Conservation (phyloP, 352 stramenopile genomes). For the Halophytophthora polymorphica region DNA sequence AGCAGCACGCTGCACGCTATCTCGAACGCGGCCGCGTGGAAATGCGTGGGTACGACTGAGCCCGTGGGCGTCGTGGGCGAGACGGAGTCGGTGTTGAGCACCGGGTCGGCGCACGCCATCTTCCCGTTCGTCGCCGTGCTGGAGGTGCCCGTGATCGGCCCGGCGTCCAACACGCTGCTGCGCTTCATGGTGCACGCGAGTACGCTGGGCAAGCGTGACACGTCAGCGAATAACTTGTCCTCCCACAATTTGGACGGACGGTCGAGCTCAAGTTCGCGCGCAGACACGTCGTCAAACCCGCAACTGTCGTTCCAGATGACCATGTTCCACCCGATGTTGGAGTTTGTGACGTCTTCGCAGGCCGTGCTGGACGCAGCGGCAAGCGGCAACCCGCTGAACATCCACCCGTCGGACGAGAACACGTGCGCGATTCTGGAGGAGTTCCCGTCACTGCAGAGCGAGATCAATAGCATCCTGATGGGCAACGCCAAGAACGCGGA, state of each 20-base stretch:
- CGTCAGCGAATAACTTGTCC: conserved; percentile 23
- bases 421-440: conserved; percentile 76
- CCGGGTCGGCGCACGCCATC: conserved; percentile 51
- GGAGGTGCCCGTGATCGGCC: conserved; percentile 76
- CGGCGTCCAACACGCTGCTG: conserved; percentile 79
- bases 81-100: conserved; percentile 61
- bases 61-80: conserved; percentile 65
- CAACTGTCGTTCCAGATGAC: conserved; percentile 82
- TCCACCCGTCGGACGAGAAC: conserved; percentile 76
- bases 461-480: conserved; percentile 67
- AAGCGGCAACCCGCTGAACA: conserved; percentile 70
- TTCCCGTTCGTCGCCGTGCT: conserved; percentile 86
- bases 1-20: conserved; percentile 50
- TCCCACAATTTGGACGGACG: conserved; percentile 38
- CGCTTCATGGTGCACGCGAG: conserved; percentile 84
- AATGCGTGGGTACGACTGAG: conserved; percentile 81
- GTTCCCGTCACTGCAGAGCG: conserved; percentile 52
- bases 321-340: conserved; percentile 81
- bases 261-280: conserved; percentile 34
- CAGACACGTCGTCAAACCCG: conserved; percentile 36
- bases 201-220: conserved; percentile 67
- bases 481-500: conserved; percentile 78
- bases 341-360: conserved; percentile 86
- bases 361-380: conserved; percentile 79
- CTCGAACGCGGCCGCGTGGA: conserved; percentile 64